Evolutionary conservation across 2,329 filamentous ascomycete genomes (phyloP).

Genomic region (Aspergillus tamarii): DNA sequence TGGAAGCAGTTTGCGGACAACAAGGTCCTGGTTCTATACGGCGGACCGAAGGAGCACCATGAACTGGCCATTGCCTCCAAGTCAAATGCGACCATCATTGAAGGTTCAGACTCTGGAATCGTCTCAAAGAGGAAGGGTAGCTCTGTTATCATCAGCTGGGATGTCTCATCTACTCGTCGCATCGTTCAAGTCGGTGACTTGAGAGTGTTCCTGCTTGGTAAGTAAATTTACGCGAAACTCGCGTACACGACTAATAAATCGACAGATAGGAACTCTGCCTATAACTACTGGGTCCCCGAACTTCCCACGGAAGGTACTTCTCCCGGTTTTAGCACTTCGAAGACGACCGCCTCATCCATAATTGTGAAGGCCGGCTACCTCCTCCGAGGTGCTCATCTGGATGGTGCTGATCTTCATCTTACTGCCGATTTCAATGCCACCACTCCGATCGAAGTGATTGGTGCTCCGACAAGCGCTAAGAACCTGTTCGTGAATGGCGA

Average conservation of each 20-base stretch:
- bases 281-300: conserved; percentile 50
- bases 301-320: conserved; percentile 31
- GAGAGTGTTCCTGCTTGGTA: conserved; percentile 59
- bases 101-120: conserved; percentile 37
- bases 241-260: conserved; percentile 15
- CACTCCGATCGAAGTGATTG: conserved; percentile 68
- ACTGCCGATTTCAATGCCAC: conserved; percentile 74
- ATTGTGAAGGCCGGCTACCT: conserved; percentile 50
- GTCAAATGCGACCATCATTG: conserved; percentile 31
- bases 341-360: conserved; percentile 37
- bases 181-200: conserved; percentile 48
- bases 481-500: conserved; percentile 66
- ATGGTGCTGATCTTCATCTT: conserved; percentile 61
- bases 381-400: conserved; percentile 53
- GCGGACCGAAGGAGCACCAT: conserved; percentile 43
- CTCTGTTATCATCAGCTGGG: conserved; percentile 53
- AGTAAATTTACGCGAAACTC: conserved; percentile 17
- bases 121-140: conserved; percentile 32
- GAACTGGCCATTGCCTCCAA: conserved; percentile 42
- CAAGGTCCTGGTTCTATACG: conserved; percentile 51
- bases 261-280: conserved; percentile 55
- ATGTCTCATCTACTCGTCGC: conserved; percentile 53
- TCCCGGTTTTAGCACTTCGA: conserved; percentile 35
- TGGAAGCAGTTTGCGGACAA: conserved; percentile 63
- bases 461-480: conserved; percentile 59